Evolutionary conservation across 2,329 filamentous ascomycete genomes (phyloP).

Genomic region (Hypomyces rosellus): DNA sequence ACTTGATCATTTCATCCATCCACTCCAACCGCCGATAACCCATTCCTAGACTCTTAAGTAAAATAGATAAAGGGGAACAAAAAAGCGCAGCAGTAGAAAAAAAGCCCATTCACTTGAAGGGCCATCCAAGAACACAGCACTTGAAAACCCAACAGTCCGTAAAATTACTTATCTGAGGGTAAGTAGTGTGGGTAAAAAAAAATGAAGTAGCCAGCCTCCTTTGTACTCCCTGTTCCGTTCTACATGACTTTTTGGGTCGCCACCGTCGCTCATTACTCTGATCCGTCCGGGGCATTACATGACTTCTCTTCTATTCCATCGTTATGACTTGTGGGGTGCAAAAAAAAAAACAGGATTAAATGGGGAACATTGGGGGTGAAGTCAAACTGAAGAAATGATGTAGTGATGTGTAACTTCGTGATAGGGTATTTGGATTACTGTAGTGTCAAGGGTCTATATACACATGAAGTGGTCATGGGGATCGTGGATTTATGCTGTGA

Average conservation of each 20-base stretch:
- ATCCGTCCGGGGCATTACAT: constrained; percentile 33
- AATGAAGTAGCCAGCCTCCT: constrained; percentile 23
- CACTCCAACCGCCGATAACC: neutral
- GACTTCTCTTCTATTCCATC: constrained; percentile 38
- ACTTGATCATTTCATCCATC: constrained; percentile 15
- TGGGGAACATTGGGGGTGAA: constrained; percentile 8
- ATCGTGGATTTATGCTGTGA: constrained; percentile 29
- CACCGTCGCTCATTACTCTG: constrained; percentile 22
- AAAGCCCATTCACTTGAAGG: constrained; percentile 31
- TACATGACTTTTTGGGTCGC: constrained; percentile 36
- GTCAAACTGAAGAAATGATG: constrained; percentile 15
- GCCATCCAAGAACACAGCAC: constrained; percentile 21
- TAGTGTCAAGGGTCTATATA: constrained; percentile 34
- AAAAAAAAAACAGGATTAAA: constrained; percentile 19
- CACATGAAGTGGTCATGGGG: constrained; percentile 32
- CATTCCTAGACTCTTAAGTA: neutral
- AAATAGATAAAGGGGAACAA: neutral
- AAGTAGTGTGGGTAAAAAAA: neutral
- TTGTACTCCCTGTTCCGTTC: constrained; percentile 34
- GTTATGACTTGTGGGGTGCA: constrained; percentile 21
- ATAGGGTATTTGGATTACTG: constrained; percentile 35
- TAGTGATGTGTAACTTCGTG: constrained; percentile 27
- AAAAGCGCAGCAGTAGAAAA: neutral
- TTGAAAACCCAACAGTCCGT: neutral
- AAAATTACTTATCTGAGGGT: constrained; percentile 5